Evolutionary conservation across 2,329 filamentous ascomycete species (phyloP).

Genomic region (Nothopassalora personata): DNA sequence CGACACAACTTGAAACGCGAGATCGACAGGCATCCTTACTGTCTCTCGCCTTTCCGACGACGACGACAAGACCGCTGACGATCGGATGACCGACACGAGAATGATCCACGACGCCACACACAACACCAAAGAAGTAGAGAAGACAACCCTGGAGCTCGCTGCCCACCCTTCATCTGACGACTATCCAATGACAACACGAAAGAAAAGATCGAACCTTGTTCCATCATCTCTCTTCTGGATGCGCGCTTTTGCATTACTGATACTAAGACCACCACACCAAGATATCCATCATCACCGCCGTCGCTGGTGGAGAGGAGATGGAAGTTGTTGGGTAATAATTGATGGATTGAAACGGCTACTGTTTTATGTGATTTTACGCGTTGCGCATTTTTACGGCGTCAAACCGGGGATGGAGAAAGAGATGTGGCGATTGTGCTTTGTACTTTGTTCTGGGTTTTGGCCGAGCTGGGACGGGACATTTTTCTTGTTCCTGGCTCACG

Average conservation of each 20-base stretch:
- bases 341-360: neutral
- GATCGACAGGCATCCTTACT: constrained; percentile 9
- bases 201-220: neutral
- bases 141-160: constrained; percentile 9
- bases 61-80: constrained; percentile 11
- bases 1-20: constrained; percentile 2
- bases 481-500: neutral
- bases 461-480: neutral
- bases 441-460: neutral
- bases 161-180: constrained; percentile 4
- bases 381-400: constrained; percentile 4
- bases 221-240: constrained; percentile 3
- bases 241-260: constrained; percentile 2
- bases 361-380: neutral
- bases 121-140: constrained; percentile 8
- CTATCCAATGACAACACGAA: neutral
- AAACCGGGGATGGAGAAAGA: neutral
- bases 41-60: constrained; percentile 7
- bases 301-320: neutral
- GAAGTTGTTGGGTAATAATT: constrained; percentile 1
- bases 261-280: neutral
- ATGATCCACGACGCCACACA: neutral
- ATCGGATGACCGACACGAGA: constrained; percentile 14
- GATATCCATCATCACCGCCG: neutral
- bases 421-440: neutral